Evolutionary conservation across 2,329 filamentous ascomycete species (phyloP), one percentile per base, ranked within the genome.

Genomic region (Lachnellula hyalina): DNA sequence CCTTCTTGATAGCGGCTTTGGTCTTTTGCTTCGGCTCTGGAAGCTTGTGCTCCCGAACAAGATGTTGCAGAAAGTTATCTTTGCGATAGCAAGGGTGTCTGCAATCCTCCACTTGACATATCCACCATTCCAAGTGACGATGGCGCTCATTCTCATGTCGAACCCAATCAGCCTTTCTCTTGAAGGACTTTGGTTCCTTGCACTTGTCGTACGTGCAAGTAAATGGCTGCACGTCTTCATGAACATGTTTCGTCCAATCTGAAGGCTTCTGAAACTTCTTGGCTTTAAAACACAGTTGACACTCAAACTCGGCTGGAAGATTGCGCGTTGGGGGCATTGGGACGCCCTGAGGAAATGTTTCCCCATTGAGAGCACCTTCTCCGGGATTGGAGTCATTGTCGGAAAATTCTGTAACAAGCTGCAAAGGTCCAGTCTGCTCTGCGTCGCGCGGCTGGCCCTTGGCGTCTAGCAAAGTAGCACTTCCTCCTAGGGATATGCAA

Each of bases 221-320:
- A 63, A 96, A 96, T 0, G 92, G 92, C 68, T 94, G 89, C 1
- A 96, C 84, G 68, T 96, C 92, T 71, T 96, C 92, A 64, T 96
- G 90, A 0, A 96, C 89, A 67, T 96, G 92, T 70, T 96, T 96
- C 1, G 91, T 96, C 92, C 92, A 96, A 71, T 96, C 92, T 0
- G 91, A 96, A 15, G 91, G 92, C 70, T 96, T 96, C 64, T 86
- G 83, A 64, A 94, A 91, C 65, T 85, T 90, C 76, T 94, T 96
- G 51, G 85, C 80, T 63, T 86, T 83, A 74, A 90, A 96, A 73
- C 92, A 96, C 21, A 96, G 75, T 38, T 88, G 86, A 63, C 92
- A 96, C 73, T 96, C 92, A 58, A 96, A 93, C 66, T 93, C 85
- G 3, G 91, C 90, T 0, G 92, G 92, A 6, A 96, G 78, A 15